A percentile compares a stretch with the other conserved stretches of the same genome.
phyloP scores from a whole-genome alignment of 2,329 filamentous ascomycete species.

The Pyricularia grisea region DNA sequence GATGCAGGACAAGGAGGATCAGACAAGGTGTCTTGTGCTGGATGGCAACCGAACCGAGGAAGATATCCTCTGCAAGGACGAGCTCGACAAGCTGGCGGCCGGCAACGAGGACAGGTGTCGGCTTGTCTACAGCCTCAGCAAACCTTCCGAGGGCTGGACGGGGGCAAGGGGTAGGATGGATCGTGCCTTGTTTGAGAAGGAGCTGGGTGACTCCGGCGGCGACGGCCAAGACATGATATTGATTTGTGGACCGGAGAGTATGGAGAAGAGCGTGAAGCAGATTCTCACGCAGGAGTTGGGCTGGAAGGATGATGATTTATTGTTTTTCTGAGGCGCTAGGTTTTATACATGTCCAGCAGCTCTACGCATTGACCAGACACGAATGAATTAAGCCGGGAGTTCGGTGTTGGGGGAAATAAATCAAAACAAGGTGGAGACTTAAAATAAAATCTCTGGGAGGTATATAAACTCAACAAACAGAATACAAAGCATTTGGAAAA shows the following conservation, averaged over 20 bases:
- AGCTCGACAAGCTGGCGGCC: conserved; percentile 56
- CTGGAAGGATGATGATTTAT: conserved; percentile 62
- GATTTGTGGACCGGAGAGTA: conserved; percentile 66
- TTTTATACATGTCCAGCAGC: not conserved
- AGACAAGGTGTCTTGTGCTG: conserved; percentile 61
- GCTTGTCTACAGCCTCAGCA: conserved; percentile 61
- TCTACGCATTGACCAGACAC: not conserved
- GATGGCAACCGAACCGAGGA: conserved; percentile 69
- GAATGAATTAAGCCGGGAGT: not conserved
- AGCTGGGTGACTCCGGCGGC: conserved; percentile 30
- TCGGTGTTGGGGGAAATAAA: not conserved
- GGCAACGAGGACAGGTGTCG: conserved; percentile 46
- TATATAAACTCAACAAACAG: not conserved
- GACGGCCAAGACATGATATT: conserved; percentile 53
- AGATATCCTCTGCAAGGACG: conserved; percentile 72
- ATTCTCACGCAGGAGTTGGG: conserved; percentile 44
- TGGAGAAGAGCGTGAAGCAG: conserved; percentile 59
- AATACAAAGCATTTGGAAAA: too few relatives aligned
- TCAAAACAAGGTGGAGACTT: not conserved
- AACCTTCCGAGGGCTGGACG: conserved; percentile 54
- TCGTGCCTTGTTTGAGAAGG: conserved; percentile 48
- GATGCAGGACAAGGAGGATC: conserved; percentile 52
- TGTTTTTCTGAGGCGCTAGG: conserved; percentile 56
- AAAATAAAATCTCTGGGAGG: not conserved
- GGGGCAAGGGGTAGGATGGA: conserved; percentile 62